Percentiles rank a stretch among this genome's conserved stretches.
Conservation (phyloP, 176 grass and related monocot species). For the Eremochloa ophiuroides region DNA sequence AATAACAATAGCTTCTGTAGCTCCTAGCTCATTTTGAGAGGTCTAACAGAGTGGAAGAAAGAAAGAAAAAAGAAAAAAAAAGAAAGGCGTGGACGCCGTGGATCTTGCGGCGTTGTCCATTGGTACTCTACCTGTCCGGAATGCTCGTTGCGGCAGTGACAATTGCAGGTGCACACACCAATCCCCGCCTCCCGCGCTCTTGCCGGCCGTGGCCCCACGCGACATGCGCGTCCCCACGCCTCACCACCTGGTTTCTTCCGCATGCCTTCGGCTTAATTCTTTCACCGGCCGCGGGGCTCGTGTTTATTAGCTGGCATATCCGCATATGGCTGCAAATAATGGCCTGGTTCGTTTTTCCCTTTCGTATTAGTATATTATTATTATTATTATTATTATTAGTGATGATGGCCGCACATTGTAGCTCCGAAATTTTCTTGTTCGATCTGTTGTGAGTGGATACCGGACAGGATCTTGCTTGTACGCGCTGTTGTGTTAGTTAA, state of each 20-base stretch:
- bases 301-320: neutral
- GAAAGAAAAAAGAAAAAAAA: neutral
- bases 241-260: conserved; percentile 9
- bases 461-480: neutral
- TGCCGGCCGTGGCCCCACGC: neutral
- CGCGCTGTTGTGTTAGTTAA: neutral
- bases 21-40: too few species aligned
- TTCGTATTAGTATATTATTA: too few species aligned
- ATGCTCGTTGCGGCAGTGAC: conserved; percentile 33
- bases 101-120: conserved; percentile 15
- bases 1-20: too few species aligned
- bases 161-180: conserved; percentile 20
- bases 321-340: neutral
- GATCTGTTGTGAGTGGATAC: neutral
- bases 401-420: neutral
- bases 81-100: neutral
- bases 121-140: conserved; percentile 10
- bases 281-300: too few species aligned
- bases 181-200: too few species aligned
- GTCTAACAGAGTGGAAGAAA: neutral
- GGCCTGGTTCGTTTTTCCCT: too few species aligned
- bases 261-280: too few species aligned
- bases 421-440: neutral
- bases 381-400: too few species aligned
- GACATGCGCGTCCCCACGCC: neutral